A percentile compares a stretch with the other conserved stretches of the same genome.
These are phyloP conservation scores for Beauveria pseudobassiana DNA, from an alignment of 2,329 filamentous ascomycete genomes.

Conservation along the genomic window DNA sequence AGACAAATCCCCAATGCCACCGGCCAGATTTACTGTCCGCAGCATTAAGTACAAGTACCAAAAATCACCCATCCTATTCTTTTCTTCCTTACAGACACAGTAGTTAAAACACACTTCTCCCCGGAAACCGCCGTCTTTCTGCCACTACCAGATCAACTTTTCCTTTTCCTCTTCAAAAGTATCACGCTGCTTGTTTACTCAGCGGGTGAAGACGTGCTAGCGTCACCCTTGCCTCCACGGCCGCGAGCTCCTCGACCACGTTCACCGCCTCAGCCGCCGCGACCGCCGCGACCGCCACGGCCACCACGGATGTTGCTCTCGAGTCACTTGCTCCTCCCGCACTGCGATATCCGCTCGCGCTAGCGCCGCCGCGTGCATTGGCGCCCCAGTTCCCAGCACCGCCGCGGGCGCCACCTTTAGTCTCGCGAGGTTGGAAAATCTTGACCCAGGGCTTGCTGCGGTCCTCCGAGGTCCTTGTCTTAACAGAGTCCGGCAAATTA, in stretches of 20 bases:
- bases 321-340: slow-evolving; percentile 67
- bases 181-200: slow-evolving; percentile 20
- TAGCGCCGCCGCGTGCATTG: slow-evolving; percentile 53
- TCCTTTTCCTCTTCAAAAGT: background rate
- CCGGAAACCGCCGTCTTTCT: background rate
- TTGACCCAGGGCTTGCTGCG: slow-evolving; percentile 75
- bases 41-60: slow-evolving; percentile 12
- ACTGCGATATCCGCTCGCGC: slow-evolving; percentile 73
- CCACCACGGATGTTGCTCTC: slow-evolving; percentile 50
- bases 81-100: slow-evolving; percentile 1
- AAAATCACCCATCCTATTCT: slow-evolving; percentile 9
- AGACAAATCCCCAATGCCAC: slow-evolving; percentile 11
- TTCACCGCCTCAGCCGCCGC: slow-evolving; percentile 50
- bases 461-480: slow-evolving; percentile 63
- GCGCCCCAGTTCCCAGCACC: slow-evolving; percentile 61
- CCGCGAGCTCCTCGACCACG: slow-evolving; percentile 51
- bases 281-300: slow-evolving; percentile 47
- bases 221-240: slow-evolving; percentile 51
- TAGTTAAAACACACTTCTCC: background rate
- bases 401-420: slow-evolving; percentile 50
- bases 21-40: background rate
- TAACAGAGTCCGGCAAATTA: slow-evolving; percentile 66
- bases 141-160: slow-evolving; percentile 1
- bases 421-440: slow-evolving; percentile 67
- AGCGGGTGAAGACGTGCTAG: slow-evolving; percentile 44